Base-by-base conservation (phyloP, 2,329 filamentous ascomycete genomes). In the Aureobasidium melanogenum region DNA sequence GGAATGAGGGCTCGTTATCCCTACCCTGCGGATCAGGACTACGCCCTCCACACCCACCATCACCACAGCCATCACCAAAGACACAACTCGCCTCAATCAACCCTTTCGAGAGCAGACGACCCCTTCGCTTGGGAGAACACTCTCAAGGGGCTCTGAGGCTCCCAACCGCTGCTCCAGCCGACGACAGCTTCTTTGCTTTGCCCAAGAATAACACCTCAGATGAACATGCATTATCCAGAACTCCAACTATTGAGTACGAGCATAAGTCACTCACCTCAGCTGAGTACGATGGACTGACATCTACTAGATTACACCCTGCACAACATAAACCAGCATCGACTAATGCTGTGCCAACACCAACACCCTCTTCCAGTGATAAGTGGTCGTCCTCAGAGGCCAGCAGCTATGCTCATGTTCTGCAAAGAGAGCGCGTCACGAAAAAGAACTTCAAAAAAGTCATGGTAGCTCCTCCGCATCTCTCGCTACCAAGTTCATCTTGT, bases 61-160 rank as follows among this genome's bases (percentile, higher is more conserved):
- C 46, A 47, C 61, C 54, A 54, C 46, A 51, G 55, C 61, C 61
- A 60, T 63, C 61, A 60, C 55, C 61, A 51, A 58, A 48, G 44
- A 51, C 60, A 46, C 41, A 51, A 34, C 56, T 60, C 44, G 10
- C 24, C 26, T 17, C 56, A 39, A 14, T 38, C 22, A 30, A 51
- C 39, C 46, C 56, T 43, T 50, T 41, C 44, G 56, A 60, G 46
- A 41, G 17, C 34, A n/a, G 24, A 55, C 2, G 51, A 61, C 43
- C 59, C 59, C 26, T 61, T 61, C 50, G 38, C 59, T 39, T 61
- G 59, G 59, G 41, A 61, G 51, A 54, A 61, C 32, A 47, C 56
- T 5, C 46, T 60, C 46, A 60, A 60, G 46, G 34, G 38, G 5
- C n/a, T 58, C 26, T 58, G 34, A 47, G 8, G 19, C 32, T 30